A percentile compares a stretch with the other conserved stretches of the same genome.
These are phyloP conservation scores for Melanogaster broomeanus DNA, from an alignment of 768 basidiomycete genomes.

Conservation along the genomic window DNA sequence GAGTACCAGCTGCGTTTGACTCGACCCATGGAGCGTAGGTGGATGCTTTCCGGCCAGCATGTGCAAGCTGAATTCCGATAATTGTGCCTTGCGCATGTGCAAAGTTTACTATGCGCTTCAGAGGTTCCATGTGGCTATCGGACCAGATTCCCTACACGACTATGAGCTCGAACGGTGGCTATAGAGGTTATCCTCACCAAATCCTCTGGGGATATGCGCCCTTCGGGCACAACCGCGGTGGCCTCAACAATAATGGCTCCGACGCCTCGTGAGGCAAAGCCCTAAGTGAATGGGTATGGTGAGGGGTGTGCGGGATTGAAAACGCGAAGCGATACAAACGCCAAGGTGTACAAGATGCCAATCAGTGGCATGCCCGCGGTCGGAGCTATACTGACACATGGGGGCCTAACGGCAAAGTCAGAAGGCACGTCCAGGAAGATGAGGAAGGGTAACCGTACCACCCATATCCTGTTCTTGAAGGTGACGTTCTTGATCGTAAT, in stretches of 20 bases:
- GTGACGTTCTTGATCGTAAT: constrained; percentile 57
- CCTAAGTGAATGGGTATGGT: constrained; percentile 31
- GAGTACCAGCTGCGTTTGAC: constrained; percentile 34
- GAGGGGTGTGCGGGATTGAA: background rate
- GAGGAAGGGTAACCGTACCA: constrained; percentile 35
- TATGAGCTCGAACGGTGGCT: background rate
- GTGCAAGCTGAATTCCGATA: constrained; percentile 80
- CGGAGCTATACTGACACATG: constrained; percentile 83
- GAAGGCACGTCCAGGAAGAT: background rate
- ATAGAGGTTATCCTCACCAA: constrained; percentile 41
- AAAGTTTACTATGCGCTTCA: constrained; percentile 75
- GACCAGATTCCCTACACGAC: constrained; percentile 62
- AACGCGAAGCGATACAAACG: constrained; percentile 29
- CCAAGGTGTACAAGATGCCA: constrained; percentile 85
- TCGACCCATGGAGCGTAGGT: constrained; percentile 70
- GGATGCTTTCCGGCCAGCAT: constrained; percentile 73
- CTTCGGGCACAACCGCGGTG: constrained; percentile 71
- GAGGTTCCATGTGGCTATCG: constrained; percentile 70
- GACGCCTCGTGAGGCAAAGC: constrained; percentile 69
- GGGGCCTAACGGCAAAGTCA: constrained; percentile 47
- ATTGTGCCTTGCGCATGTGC: constrained; percentile 66
- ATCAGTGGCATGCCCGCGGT: constrained; percentile 75
- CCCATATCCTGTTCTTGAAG: constrained; percentile 79
- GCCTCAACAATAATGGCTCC: constrained; percentile 76
- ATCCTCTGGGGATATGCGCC: constrained; percentile 77